Evolutionary conservation across 176 grass and related monocot species (phyloP).

Genomic region (Leersia perrieri): DNA sequence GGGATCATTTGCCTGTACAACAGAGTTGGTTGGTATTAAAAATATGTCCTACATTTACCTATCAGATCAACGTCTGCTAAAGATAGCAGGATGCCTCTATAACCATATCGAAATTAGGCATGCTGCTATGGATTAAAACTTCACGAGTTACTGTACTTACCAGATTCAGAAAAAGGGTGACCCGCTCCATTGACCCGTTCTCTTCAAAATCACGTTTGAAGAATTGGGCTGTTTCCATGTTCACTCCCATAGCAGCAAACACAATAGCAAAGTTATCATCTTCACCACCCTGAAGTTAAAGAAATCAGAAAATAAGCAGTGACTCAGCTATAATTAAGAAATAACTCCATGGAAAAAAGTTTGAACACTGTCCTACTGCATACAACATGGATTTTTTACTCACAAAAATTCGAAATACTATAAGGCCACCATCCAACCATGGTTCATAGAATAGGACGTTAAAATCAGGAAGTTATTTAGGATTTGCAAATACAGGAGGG

Average conservation of each 20-base stretch:
- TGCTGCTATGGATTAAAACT: neutral
- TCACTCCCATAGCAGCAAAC: constrained; percentile 99
- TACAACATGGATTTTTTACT: neutral
- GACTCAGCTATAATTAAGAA: neutral
- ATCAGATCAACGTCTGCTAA: neutral
- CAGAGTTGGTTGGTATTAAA: neutral
- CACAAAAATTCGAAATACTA: neutral
- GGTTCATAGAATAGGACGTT: neutral
- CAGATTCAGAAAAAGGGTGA: constrained; percentile 99
- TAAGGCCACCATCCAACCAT: neutral
- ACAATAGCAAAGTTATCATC: constrained; percentile 99
- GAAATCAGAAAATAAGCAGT: neutral
- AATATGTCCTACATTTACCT: constrained; percentile 6
- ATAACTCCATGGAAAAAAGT: neutral
- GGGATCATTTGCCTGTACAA: constrained; percentile 87
- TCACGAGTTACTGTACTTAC: constrained; percentile 37
- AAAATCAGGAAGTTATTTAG: neutral
- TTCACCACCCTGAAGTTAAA: constrained; percentile 60
- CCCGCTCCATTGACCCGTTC: constrained; percentile 97
- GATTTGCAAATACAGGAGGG: neutral
- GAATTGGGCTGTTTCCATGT: constrained; percentile 99
- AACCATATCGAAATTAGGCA: neutral
- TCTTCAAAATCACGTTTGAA: constrained; percentile 99
- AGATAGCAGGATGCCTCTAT: neutral
- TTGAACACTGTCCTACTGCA: neutral